Evolutionary conservation across 1,284 basidiomycete species (phyloP).

Genomic region (Malassezia caprae): DNA sequence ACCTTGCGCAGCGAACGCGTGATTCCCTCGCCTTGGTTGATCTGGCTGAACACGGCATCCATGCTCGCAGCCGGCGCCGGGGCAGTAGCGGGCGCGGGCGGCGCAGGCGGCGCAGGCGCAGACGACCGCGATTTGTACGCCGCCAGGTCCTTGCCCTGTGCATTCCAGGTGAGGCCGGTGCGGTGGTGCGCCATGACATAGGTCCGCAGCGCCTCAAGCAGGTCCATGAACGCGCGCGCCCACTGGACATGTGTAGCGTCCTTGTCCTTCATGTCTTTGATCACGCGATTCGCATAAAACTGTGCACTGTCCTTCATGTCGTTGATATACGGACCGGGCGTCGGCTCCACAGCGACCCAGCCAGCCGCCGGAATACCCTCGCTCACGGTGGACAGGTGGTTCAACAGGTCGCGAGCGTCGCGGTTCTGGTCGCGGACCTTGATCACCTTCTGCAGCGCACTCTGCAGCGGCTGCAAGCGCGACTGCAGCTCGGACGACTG

Average conservation of each 20-base stretch:
- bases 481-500: conserved; percentile 57
- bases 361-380: conserved; percentile 76
- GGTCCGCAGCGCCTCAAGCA: conserved; percentile 68
- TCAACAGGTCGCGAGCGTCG: conserved; percentile 69
- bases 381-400: conserved; percentile 67
- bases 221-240: conserved; percentile 63
- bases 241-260: conserved; percentile 82
- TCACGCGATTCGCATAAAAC: conserved; percentile 82
- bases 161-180: conserved; percentile 81
- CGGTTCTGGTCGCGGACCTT: conserved; percentile 73
- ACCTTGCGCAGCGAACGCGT: conserved; percentile 87
- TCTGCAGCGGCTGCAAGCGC: conserved; percentile 64
- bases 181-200: conserved; percentile 81
- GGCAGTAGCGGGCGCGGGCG: conserved; percentile 50
- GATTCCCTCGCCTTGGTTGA: conserved; percentile 81
- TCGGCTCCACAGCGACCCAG: conserved; percentile 75
- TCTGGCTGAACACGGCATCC: conserved; percentile 78
- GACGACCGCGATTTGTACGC: conserved; percentile 32
- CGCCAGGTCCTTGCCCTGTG: conserved; percentile 49
- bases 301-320: conserved; percentile 78
- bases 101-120: conserved; percentile 55
- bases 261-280: conserved; percentile 78
- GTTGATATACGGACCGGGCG: conserved; percentile 70
- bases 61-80: conserved; percentile 55
- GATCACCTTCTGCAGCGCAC: conserved; percentile 64